phyloP scores from a whole-genome alignment of 2,329 filamentous ascomycete genomes.

The Nemania serpens region DNA sequence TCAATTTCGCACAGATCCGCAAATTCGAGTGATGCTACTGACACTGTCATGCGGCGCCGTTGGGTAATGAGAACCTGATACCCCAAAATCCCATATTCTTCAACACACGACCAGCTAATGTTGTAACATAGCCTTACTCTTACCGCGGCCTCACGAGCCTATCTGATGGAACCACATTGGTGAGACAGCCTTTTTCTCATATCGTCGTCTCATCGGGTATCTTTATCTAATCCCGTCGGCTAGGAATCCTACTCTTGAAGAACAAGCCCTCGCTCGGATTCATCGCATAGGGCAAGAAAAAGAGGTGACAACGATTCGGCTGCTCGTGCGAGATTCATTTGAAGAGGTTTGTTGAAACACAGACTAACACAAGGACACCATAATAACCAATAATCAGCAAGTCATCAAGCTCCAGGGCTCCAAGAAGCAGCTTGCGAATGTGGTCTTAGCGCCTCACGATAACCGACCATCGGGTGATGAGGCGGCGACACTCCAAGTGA shows the following conservation, averaged over 20 bases:
- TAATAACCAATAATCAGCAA: background rate
- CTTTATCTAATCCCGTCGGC: too few species aligned
- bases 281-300: slow-evolving; percentile 44
- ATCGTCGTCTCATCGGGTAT: too few species aligned
- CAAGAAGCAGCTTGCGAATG: slow-evolving; percentile 8
- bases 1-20: too few species aligned
- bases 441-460: slow-evolving; percentile 3
- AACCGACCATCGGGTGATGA: background rate
- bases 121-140: too few species aligned
- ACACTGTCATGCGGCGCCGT: too few species aligned
- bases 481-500: background rate
- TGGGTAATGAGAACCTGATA: too few species aligned
- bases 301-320: slow-evolving; percentile 45
- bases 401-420: slow-evolving; percentile 9
- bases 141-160: slow-evolving; percentile 51
- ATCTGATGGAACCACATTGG: slow-evolving; percentile 57
- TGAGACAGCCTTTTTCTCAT: slow-evolving; percentile 22
- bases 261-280: slow-evolving; percentile 48
- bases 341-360: slow-evolving; percentile 43
- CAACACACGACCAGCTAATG: too few species aligned
- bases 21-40: too few species aligned
- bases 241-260: slow-evolving; percentile 50
- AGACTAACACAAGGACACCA: too few species aligned
- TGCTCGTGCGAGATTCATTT: slow-evolving; percentile 45
- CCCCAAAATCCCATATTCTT: too few species aligned